Evolutionary conservation across 176 grass and related monocot species (phyloP).

Genomic region (Eragrostis nindensis): DNA sequence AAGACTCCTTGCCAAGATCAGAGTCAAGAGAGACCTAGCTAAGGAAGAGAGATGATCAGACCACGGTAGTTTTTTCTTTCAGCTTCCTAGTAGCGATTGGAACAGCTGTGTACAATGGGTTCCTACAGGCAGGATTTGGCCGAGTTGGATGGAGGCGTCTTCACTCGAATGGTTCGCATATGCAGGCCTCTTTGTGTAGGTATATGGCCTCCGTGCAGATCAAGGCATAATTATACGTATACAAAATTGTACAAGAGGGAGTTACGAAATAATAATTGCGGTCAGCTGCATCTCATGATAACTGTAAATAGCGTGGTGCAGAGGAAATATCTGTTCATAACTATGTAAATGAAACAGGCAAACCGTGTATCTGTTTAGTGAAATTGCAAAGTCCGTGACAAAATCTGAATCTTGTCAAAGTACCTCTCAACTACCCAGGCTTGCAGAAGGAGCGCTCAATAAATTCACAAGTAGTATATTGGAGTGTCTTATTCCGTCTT

Average conservation of each 20-base stretch:
- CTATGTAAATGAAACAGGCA: conserved; percentile 13
- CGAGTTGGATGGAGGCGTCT: conserved; percentile 4
- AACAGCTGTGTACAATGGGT: background rate
- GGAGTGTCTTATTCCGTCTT: no score
- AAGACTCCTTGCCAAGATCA: conserved; percentile 63
- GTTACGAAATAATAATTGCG: background rate
- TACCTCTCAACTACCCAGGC: background rate
- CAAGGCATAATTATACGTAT: background rate
- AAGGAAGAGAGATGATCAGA: background rate
- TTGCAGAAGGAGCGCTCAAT: no score
- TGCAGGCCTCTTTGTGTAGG: background rate
- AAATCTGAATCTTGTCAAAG: background rate
- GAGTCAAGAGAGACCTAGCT: conserved; percentile 52
- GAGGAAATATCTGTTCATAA: background rate
- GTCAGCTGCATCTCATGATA: conserved; percentile 39
- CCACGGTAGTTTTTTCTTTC: background rate
- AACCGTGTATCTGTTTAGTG: background rate
- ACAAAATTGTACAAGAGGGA: conserved; percentile 4
- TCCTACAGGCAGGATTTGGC: conserved; percentile 7
- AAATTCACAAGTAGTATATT: no score
- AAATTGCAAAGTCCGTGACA: background rate
- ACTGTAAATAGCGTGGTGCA: conserved; percentile 52
- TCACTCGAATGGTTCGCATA: conserved; percentile 8
- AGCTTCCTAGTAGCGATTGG: background rate
- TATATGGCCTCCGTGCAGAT: conserved; percentile 18